A percentile compares a stretch with the other conserved stretches of the same genome.
phyloP scores from a whole-genome alignment of 2,329 filamentous ascomycete genomes.

The Pseudocercospora fijiensis region DNA sequence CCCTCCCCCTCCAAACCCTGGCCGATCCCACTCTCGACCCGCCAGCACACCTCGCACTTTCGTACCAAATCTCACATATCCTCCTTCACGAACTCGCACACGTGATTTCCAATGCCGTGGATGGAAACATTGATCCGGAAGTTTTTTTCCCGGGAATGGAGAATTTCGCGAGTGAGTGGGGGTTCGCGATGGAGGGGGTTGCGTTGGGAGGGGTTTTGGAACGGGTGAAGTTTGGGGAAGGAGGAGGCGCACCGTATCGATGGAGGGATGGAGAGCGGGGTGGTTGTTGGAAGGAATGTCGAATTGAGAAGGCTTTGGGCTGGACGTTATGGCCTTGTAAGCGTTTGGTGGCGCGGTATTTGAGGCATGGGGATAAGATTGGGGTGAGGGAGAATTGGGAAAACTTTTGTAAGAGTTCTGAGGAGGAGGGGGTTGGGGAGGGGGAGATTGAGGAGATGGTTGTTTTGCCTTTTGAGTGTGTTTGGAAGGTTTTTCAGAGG shows the following conservation, averaged over 20 bases:
- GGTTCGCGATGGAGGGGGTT: background rate
- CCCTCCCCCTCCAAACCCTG: background rate
- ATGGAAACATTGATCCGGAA: background rate
- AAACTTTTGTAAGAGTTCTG: too few relatives aligned
- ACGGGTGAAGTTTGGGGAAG: background rate
- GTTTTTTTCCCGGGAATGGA: background rate
- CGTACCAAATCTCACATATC: background rate
- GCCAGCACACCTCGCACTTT: background rate
- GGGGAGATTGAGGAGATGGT: background rate
- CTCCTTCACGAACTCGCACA: background rate
- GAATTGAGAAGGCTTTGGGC: background rate
- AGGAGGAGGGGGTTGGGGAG: background rate
- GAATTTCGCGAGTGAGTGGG: background rate
- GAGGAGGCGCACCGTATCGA: background rate
- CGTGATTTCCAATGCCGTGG: background rate
- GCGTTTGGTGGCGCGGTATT: background rate
- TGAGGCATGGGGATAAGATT: background rate
- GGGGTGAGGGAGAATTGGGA: background rate
- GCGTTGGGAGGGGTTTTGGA: background rate
- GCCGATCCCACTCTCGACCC: background rate
- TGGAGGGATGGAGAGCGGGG: too few relatives aligned
- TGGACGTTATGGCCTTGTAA: background rate
- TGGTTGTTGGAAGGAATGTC: background rate
- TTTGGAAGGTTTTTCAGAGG: background rate
- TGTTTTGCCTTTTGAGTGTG: background rate